Conservation (phyloP, 495 filamentous ascomycete species). For the Penicillium antarcticum region DNA sequence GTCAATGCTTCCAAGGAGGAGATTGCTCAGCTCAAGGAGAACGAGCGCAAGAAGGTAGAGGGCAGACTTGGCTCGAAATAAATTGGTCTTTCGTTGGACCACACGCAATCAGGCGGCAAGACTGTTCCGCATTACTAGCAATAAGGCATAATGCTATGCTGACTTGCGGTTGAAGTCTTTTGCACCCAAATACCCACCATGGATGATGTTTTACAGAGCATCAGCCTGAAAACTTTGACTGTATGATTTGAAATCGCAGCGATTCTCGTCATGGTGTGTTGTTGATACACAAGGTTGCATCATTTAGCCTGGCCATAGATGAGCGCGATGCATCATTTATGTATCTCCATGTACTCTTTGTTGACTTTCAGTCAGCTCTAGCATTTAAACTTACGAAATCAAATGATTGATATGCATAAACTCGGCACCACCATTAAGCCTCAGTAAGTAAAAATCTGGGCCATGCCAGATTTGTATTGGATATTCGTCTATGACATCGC, state of each 20-base stretch:
- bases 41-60: constrained; percentile 76
- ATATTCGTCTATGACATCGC: constrained; percentile 47
- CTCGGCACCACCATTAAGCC: no score
- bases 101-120: neutral
- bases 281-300: neutral
- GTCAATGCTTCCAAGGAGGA: constrained; percentile 82
- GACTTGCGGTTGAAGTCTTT: neutral
- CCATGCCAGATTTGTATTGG: neutral
- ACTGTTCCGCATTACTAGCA: neutral
- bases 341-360: neutral
- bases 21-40: constrained; percentile 58
- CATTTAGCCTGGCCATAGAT: neutral
- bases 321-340: neutral
- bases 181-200: neutral
- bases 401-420: constrained; percentile 17
- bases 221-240: neutral
- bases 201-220: neutral
- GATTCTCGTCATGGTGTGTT: neutral
- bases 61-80: constrained; percentile 50
- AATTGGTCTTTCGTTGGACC: neutral
- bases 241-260: neutral
- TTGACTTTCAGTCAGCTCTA: neutral
- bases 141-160: neutral
- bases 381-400: constrained; percentile 21
- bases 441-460: neutral